phyloP scores from a whole-genome alignment of 345 rosid species.

The Lepidium aucheri region DNA sequence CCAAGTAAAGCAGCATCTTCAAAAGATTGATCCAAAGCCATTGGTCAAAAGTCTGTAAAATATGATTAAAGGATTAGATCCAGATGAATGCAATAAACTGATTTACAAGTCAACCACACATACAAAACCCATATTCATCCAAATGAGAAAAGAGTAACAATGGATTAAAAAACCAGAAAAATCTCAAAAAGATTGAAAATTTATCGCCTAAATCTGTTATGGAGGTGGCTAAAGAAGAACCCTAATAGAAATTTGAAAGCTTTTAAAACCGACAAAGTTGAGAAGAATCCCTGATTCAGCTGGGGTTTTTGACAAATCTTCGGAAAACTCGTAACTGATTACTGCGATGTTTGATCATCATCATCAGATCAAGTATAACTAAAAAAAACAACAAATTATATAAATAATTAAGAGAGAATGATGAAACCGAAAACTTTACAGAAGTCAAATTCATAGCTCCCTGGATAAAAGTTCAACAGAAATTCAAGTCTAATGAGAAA shows the following conservation, averaged over 20 bases:
- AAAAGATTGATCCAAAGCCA: conserved; percentile 29
- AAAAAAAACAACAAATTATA: background rate
- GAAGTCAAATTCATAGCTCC: background rate
- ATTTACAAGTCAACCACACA: conserved; percentile 5
- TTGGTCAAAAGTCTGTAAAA: conserved; percentile 21
- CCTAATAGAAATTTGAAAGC: background rate
- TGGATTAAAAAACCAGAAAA: background rate
- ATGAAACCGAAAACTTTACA: background rate
- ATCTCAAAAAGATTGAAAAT: background rate
- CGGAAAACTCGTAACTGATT: background rate
- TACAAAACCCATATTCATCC: background rate
- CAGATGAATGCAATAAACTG: background rate
- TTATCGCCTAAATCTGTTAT: background rate
- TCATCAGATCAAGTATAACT: background rate
- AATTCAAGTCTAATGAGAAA: background rate
- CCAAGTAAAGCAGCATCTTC: conserved; percentile 28
- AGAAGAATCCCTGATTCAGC: background rate
- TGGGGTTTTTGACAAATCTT: background rate
- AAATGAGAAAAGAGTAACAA: background rate
- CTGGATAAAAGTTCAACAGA: background rate
- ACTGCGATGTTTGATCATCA: background rate
- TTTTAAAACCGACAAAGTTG: background rate
- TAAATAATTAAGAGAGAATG: background rate
- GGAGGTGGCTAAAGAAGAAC: background rate
- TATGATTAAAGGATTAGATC: background rate